phyloP scores from a whole-genome alignment of 108 stramenopile genomes.

The Fragilariopsis cylindrus region DNA sequence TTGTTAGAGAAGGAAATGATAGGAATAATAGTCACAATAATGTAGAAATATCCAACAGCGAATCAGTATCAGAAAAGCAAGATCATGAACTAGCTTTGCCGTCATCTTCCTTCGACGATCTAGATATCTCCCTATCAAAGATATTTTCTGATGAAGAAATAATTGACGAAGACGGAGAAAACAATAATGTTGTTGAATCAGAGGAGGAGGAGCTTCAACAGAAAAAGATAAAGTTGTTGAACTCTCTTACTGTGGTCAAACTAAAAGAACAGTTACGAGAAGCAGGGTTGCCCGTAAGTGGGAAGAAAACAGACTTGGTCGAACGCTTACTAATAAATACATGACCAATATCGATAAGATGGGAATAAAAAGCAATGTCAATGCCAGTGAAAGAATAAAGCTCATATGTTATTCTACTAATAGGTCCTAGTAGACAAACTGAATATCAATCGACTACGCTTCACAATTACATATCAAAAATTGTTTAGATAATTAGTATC shows the following conservation, averaged over 20 bases:
- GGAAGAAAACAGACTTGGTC: constrained; percentile 67
- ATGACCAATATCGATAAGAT: too few relatives aligned
- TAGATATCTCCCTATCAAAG: too few relatives aligned
- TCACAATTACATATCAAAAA: too few relatives aligned
- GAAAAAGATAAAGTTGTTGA: background rate
- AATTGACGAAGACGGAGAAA: background rate
- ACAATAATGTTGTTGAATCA: background rate
- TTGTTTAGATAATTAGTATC: too few relatives aligned
- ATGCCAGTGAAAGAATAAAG: too few relatives aligned
- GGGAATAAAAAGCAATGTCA: too few relatives aligned
- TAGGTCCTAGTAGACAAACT: too few relatives aligned
- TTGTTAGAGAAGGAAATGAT: background rate
- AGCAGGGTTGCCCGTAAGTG: constrained; percentile 58
- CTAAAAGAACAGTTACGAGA: constrained; percentile 62
- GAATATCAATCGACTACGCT: too few relatives aligned
- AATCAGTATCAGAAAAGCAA: background rate
- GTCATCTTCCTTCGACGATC: too few relatives aligned
- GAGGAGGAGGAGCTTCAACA: background rate
- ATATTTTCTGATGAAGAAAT: background rate
- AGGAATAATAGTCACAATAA: background rate
- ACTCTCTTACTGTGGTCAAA: constrained; percentile 48
- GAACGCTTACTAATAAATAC: constrained; percentile 40
- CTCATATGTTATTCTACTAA: too few relatives aligned
- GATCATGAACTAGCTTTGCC: too few relatives aligned
- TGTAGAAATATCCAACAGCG: background rate